Percentiles rank a stretch among this genome's conserved stretches.
phyloP scores from a whole-genome alignment of 2,329 filamentous ascomycete genomes.

The Monosporascus sp. region DNA sequence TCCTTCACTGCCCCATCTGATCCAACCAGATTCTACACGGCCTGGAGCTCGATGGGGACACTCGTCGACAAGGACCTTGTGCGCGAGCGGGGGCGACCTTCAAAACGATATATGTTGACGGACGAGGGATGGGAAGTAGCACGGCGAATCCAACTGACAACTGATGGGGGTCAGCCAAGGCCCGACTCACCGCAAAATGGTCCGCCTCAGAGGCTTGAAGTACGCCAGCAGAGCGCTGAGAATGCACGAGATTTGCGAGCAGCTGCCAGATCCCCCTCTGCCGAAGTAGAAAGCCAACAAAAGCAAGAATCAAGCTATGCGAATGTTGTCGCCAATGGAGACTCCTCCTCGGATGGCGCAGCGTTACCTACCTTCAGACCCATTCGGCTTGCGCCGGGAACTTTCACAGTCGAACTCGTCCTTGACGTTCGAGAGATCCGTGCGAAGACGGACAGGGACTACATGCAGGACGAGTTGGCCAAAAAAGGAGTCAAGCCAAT shows the following conservation, averaged over 20 bases:
- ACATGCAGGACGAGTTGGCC: constrained; percentile 66
- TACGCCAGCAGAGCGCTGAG: constrained; percentile 6
- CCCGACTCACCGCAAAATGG: constrained; percentile 11
- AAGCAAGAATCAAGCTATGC: constrained; percentile 23
- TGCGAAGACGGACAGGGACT: constrained; percentile 67
- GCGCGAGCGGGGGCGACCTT: constrained; percentile 62
- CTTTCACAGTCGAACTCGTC: constrained; percentile 67
- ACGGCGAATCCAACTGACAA: constrained; percentile 53
- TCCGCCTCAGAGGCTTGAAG: constrained; percentile 9
- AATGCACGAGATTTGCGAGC: constrained; percentile 3
- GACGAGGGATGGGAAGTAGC: constrained; percentile 76
- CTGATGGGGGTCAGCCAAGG: background rate
- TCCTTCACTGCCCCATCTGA: constrained; percentile 67
- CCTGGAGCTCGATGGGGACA: constrained; percentile 80
- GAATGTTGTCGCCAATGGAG: constrained; percentile 36
- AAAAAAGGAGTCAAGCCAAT: constrained; percentile 62
- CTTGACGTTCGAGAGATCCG: constrained; percentile 72
- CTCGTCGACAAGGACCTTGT: constrained; percentile 69
- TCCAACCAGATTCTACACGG: constrained; percentile 67
- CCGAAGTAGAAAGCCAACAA: constrained; percentile 15
- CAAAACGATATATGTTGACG: constrained; percentile 64
- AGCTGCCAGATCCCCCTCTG: constrained; percentile 12
- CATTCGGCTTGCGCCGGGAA: constrained; percentile 56
- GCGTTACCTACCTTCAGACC: constrained; percentile 48
- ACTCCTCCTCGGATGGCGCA: constrained; percentile 15